Evolutionary conservation across 768 basidiomycete genomes (phyloP), one percentile per base, ranked within the genome.

Genomic region (Leucocoprinus sp.): DNA sequence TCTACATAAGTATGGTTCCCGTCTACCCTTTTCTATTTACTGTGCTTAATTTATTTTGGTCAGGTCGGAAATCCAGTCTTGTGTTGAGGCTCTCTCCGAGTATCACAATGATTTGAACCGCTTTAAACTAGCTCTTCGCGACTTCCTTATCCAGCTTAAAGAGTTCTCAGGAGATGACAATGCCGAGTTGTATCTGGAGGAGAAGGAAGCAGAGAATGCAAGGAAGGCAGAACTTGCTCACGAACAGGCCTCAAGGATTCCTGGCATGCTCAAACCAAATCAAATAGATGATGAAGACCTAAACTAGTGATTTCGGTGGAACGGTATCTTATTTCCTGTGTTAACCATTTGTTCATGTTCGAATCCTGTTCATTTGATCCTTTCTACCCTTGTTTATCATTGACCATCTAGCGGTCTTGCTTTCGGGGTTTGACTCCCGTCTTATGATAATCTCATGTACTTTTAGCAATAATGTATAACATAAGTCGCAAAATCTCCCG

Each of bases 81-180:
- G 89, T 55, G 73, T 88, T 35, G 64, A 68, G 22, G 75, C 75
- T 41, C 66, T 91, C 43, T 72, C 77, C 45, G 84, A 88, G 58
- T 77, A 77, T 58, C 76, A 89, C 57, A 80, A 70, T 57, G 87
- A 91, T 56, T 78, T 83, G 64, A 85, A 83, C 55, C 79, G 84
- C 53, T 99, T 98, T 82, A 97, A 98, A 68, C 70, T 90, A 53
- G 83, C 86, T 12, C 72, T 97, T 38, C 88, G 95, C 47, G 96
- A 98, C 65, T 99, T 98, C 83, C 79, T 99, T 45, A 91, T 99
- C 55, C 88, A 93, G 55, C 79, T 99, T 51, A 96, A 96, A 61
- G 96, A 98, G 65, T 98, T 96, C 69, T 92, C 91, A 3, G 62
- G 64, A 5, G 88, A 84, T 4, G 93, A 96, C 57, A 93, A 95